Evolutionary conservation across 192 early-diverging fungal genomes (phyloP).

Genomic region (Spizellomyces sp.): DNA sequence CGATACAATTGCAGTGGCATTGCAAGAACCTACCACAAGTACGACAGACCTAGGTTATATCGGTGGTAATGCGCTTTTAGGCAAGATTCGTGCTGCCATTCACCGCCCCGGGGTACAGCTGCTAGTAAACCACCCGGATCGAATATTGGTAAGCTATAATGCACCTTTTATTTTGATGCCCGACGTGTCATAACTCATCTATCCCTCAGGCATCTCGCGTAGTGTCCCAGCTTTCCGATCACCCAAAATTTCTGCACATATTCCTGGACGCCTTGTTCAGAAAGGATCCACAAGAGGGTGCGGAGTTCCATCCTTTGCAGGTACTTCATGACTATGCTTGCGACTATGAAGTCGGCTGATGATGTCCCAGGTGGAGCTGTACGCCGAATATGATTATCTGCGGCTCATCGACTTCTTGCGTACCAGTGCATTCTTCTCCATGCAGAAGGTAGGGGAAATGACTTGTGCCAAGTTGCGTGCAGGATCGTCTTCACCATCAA

Average conservation of each 20-base stretch:
- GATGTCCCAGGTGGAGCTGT: slow-evolving; percentile 68
- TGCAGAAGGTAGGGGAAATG: slow-evolving; percentile 57
- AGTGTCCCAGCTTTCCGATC: slow-evolving; percentile 68
- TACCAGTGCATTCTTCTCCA: slow-evolving; percentile 71
- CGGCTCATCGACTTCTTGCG: slow-evolving; percentile 85
- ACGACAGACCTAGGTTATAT: not conserved
- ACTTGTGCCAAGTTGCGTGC: slow-evolving; percentile 25
- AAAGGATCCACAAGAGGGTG: slow-evolving; percentile 50
- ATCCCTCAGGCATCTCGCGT: slow-evolving; percentile 26
- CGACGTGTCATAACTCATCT: not conserved
- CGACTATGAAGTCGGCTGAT: not conserved
- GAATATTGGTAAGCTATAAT: slow-evolving; percentile 65
- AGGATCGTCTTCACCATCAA: slow-evolving; percentile 6
- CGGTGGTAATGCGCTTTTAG: slow-evolving; percentile 23
- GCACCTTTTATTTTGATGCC: not conserved
- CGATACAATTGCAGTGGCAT: slow-evolving; percentile 10
- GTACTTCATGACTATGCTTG: slow-evolving; percentile 18
- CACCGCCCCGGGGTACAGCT: slow-evolving; percentile 68
- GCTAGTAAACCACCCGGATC: slow-evolving; percentile 82
- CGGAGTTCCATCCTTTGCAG: slow-evolving; percentile 45
- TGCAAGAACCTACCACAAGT: not conserved
- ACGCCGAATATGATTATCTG: slow-evolving; percentile 81
- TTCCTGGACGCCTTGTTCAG: slow-evolving; percentile 92
- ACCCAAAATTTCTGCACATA: slow-evolving; percentile 72
- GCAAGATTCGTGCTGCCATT: slow-evolving; percentile 23